Base-by-base conservation (phyloP, 2,329 filamentous ascomycete species). In the Septoria petroselini region DNA sequence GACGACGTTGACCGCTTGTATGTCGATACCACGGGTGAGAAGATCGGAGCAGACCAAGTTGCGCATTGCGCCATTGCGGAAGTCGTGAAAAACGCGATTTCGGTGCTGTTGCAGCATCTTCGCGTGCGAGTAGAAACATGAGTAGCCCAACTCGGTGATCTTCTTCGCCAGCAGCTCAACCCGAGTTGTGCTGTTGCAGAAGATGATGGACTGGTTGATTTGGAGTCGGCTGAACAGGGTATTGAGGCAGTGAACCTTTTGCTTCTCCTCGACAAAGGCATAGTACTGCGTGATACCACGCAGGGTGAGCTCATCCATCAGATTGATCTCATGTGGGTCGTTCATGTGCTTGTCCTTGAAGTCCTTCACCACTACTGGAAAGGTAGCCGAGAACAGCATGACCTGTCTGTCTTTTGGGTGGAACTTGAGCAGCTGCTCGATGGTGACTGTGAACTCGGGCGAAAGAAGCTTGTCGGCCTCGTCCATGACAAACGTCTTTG, bases 191-290 rank as follows among this genome's bases (percentile, higher is more conserved):
- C 93, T 98, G 73, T 98, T 98, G 76, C 93, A 98, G 76, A 98
- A 98, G 69, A 98, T 98, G 75, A 98, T 98, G 56, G 94, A 98
- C 76, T 98, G 93, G 74, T 98, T 98, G 75, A 98, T 98, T 73
- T 98, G 91, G 12, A 98, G 83, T 73, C 96, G 95, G 62, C 91
- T 96, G 77, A 98, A 98, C 57, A 98, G 84, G 0, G 93, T 98
- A 76, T 98, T 98, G 59, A 98, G 76, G 70, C 93, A 98, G 74
- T 98, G 94, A 15, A 98, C 93, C 75, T 98, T 98, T 69, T 96
- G 89, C 75, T 96, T 96, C 74, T 98, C 93, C 72, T 98, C 93
- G 44, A 98, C 94, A 62, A 97, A 98, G 34, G 93, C 93, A 67
- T 98, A 98, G 75, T 97, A 98, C 69, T 98, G 93, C 0, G 93